A percentile compares a stretch with the other conserved stretches of the same genome.
These are phyloP conservation scores for Phaeomoniella chlamydospora DNA, from an alignment of 2,329 filamentous ascomycete species.

Conservation along the genomic window DNA sequence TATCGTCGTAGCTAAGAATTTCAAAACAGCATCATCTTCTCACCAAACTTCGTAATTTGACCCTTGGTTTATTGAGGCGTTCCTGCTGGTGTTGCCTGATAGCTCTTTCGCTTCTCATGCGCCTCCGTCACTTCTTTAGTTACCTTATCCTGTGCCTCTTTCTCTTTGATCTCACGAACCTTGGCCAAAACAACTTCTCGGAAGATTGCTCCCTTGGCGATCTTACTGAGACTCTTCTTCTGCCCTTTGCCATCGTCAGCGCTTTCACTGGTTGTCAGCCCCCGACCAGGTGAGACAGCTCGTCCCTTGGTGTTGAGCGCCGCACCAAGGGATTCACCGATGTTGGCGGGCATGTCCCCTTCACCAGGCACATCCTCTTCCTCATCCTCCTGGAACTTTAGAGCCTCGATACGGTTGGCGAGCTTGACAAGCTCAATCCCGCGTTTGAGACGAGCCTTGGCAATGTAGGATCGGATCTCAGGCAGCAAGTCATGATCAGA, in stretches of 20 bases:
- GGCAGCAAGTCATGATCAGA: slow-evolving; percentile 94
- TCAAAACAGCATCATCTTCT: too few species aligned
- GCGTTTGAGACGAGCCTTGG: slow-evolving; percentile 76
- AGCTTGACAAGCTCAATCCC: slow-evolving; percentile 95
- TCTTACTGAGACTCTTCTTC: slow-evolving; percentile 38
- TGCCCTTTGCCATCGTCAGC: slow-evolving; percentile 21
- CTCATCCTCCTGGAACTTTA: slow-evolving; percentile 86
- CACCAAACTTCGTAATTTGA: too few species aligned
- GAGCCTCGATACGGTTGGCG: slow-evolving; percentile 82
- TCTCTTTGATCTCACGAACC: slow-evolving; percentile 79
- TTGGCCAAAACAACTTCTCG: slow-evolving; percentile 88
- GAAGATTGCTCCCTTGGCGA: slow-evolving; percentile 65
- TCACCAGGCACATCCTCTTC: slow-evolving; percentile 52
- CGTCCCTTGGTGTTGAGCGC: slow-evolving; percentile 11
- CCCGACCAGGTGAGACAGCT: slow-evolving; percentile 12
- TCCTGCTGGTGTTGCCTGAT: too few species aligned
- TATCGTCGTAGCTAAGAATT: too few species aligned
- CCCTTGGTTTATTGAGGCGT: too few species aligned
- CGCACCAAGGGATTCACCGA: slow-evolving; percentile 39
- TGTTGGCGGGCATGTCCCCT: slow-evolving; percentile 47
- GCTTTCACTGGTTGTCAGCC: slow-evolving; percentile 16
- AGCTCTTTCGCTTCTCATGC: slow-evolving; percentile 11
- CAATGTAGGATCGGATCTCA: slow-evolving; percentile 88
- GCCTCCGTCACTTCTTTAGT: slow-evolving; percentile 41
- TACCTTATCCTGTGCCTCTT: slow-evolving; percentile 59